phyloP scores from a whole-genome alignment of 345 rosid genomes.

The Camelina sativa region DNA sequence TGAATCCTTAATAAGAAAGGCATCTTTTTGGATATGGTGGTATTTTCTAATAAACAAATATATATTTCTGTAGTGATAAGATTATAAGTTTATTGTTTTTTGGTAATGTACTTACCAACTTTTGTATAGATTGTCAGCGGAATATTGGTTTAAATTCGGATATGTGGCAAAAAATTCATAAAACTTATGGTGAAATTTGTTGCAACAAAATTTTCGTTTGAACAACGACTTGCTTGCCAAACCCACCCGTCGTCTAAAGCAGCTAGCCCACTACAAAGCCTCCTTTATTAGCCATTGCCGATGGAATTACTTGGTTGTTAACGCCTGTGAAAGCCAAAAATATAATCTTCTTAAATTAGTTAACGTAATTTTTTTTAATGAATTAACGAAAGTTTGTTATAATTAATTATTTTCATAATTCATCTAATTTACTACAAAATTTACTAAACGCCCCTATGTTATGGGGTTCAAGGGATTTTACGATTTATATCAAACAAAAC shows the following conservation, averaged over 20 bases:
- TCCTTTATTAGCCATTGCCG: background rate
- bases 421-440: background rate
- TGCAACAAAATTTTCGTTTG: background rate
- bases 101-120: background rate
- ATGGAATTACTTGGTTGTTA: background rate
- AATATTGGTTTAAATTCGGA: background rate
- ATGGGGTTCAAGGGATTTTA: background rate
- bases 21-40: background rate
- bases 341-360: background rate
- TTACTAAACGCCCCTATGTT: background rate
- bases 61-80: background rate
- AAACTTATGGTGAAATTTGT: no score
- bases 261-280: background rate
- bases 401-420: background rate
- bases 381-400: no score
- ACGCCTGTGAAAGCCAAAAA: background rate
- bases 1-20: background rate
- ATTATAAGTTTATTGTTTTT: background rate
- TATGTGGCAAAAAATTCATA: no score
- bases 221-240: background rate
- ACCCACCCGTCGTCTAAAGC: slow-evolving; percentile 1
- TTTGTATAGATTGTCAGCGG: slow-evolving; percentile 2
- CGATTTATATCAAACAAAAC: background rate
- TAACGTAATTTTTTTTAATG: no score
- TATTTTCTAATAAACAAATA: background rate